Evolutionary conservation across 2,329 filamentous ascomycete species (phyloP), one percentile per base, ranked within the genome.

Genomic region (Aspergillus aculeatinus): DNA sequence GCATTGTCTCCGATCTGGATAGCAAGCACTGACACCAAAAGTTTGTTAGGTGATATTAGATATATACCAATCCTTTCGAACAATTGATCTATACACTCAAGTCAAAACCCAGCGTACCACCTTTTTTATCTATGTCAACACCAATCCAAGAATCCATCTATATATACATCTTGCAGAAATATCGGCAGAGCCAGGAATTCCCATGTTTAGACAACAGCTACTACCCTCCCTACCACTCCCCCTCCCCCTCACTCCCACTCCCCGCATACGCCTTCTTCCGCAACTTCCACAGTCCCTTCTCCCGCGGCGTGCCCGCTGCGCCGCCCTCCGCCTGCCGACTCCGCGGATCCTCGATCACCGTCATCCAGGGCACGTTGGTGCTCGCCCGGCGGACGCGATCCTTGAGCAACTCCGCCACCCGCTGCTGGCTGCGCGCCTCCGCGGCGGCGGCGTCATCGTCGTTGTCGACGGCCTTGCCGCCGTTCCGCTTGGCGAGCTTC

Each of bases 321-420:
- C 54, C 63, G 55, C 72, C 72, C 14, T 72, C 72, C 14, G 68
- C 66, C 47, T 68, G 72, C 25, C 67, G 61, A 14, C 67, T 65
- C 44, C 72, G 68, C 25, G 69, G 67, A 53, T 75, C 72, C 48
- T 77, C 74, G 31, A 74, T 65, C 50, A 77, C 71, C 16, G 65
- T 75, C 74, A 78, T 75, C 74, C 75, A 79, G 9, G 76, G 76
- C n/a, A 74, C 74, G 48, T 73, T 71, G 39, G 39, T 44, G 55
- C 73, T 73, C 5, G 75, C 75, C 14, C 74, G 71, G 3, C 68
- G 67, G 7, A 76, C 68, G 31, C 76, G 65, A 39, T 77, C 72
- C 21, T 69, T 67, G 27, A 78, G 54, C n/a, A 67, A 56, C 5
- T 67, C 67, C n/a, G 71, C 63, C 4, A 66, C 61, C 11, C 63